Evolutionary conservation across 768 basidiomycete species (phyloP), one percentile per base, ranked within the genome.

Genomic region (Hypsizygus marmoreus): DNA sequence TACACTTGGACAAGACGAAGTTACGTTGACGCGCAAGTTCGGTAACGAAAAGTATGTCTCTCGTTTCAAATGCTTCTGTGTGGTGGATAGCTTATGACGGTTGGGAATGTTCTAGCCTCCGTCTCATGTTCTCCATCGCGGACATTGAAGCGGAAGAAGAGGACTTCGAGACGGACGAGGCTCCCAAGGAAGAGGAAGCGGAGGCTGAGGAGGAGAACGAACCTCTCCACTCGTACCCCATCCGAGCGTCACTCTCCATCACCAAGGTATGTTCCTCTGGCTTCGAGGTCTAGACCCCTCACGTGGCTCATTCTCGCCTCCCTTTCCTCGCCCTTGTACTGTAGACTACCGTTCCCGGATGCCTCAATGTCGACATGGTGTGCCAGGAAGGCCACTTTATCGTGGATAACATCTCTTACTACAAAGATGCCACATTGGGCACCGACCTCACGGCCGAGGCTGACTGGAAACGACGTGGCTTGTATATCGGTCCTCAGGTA

Each of bases 401-500:
- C n/a, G 74, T 95, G 41, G 94, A 97, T 65, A 95, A 91, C 67
- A 80, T 95, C 51, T 82, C 94, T 2, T 93, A 75, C 74, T 97
- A 95, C 69, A 64, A 73, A 1, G 89, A 93, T 54, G 69, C 74
- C 23, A 76, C 81, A 58, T 55, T 89, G 10, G 93, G 84, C 10
- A 84, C 81, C 11, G 88, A 87, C 6, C 67, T 90, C 56, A 90
- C 83, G 10, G 85, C 90, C 6, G 93, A 98, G 53, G 87, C 89
- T 6, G 94, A 97, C 70, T 97, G 91, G 92, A 88, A 87, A 64
- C 82, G 95, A 36, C 81, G 94, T 14, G 92, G 89, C 2, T 70
- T 89, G 53, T 98, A 97, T 75, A 83, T 95, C 61, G 95, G 95
- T 1, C 95, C 95, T 40, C 84, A 88, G 73, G 84, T 89, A 54